Evolutionary conservation across 1,284 basidiomycete species (phyloP).

Genomic region (Rhodofomes roseus): DNA sequence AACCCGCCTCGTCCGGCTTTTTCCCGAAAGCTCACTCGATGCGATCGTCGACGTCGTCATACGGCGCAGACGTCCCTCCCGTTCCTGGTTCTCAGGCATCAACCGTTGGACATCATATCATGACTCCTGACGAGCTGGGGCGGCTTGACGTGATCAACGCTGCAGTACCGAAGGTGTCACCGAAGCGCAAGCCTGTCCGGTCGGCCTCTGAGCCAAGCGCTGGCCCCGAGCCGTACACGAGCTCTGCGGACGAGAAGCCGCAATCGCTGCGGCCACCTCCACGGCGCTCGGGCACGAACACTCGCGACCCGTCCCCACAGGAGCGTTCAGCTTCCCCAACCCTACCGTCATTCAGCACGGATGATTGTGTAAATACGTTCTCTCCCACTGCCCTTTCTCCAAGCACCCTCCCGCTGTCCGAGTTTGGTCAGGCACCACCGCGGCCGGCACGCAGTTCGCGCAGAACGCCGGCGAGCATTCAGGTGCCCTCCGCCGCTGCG

Average conservation of each 20-base stretch:
- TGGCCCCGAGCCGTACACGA: slow-evolving; percentile 7
- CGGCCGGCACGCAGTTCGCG: slow-evolving; percentile 26
- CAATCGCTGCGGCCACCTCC: slow-evolving; percentile 31
- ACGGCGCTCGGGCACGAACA: slow-evolving; percentile 15
- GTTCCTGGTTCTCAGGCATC: slow-evolving; percentile 26
- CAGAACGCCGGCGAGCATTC: slow-evolving; percentile 18
- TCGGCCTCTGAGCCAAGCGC: slow-evolving; percentile 17
- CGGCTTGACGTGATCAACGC: slow-evolving; percentile 19
- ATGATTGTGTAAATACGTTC: slow-evolving; percentile 29
- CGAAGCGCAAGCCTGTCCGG: slow-evolving; percentile 15
- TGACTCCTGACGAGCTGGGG: slow-evolving; percentile 47
- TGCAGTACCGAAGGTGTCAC: background rate
- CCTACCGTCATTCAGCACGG: slow-evolving; percentile 30
- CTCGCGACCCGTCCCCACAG: slow-evolving; percentile 3
- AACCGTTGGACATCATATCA: slow-evolving; percentile 39
- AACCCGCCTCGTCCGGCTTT: slow-evolving; percentile 48
- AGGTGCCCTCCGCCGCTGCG: slow-evolving; percentile 16
- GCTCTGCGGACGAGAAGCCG: slow-evolving; percentile 11
- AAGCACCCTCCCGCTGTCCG: slow-evolving; percentile 18
- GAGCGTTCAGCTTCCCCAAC: slow-evolving; percentile 24
- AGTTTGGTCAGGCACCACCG: slow-evolving; percentile 27
- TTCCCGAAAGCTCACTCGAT: slow-evolving; percentile 45
- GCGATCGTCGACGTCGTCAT: slow-evolving; percentile 55
- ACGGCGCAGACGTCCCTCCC: slow-evolving; percentile 42
- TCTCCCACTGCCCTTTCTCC: slow-evolving; percentile 18